These are phyloP conservation scores for Petasospora fabianii DNA, from an alignment of 1,139 yeast genomes.

Conservation along the genomic window DNA sequence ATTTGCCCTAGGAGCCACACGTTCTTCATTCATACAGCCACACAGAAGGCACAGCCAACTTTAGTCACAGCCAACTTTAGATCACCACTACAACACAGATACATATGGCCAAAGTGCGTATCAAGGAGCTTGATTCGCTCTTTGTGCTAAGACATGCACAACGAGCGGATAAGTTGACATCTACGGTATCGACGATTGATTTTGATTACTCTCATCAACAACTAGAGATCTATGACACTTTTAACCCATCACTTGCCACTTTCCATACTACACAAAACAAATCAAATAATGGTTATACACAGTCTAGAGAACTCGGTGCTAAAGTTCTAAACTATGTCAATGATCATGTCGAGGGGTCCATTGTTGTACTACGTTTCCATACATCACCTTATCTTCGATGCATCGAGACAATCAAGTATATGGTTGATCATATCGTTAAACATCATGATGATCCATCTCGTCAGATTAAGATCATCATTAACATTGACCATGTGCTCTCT, in stretches of 20 bases:
- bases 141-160: constrained; percentile 28
- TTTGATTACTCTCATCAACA: constrained; percentile 11
- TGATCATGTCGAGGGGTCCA: constrained; percentile 12
- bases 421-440: constrained; percentile 21
- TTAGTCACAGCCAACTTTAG: too few relatives aligned
- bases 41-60: background rate
- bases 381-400: constrained; percentile 28
- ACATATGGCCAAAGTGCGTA: constrained; percentile 2
- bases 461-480: constrained; percentile 20
- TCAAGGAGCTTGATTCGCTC: constrained; percentile 21
- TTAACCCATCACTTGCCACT: constrained; percentile 12
- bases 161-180: constrained; percentile 25
- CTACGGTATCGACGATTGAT: constrained; percentile 26
- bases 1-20: too few relatives aligned
- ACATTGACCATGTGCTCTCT: constrained; percentile 36
- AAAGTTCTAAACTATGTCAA: constrained; percentile 20
- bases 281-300: constrained; percentile 26
- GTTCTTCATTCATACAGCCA: too few relatives aligned
- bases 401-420: constrained; percentile 24
- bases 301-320: constrained; percentile 24
- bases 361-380: constrained; percentile 23
- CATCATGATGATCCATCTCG: constrained; percentile 13
- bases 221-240: constrained; percentile 15
- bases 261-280: constrained; percentile 25
- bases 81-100: background rate